These are phyloP conservation scores for Stachybotrys chlorohalonatus DNA, from an alignment of 2,329 filamentous ascomycete genomes.

Conservation along the genomic window DNA sequence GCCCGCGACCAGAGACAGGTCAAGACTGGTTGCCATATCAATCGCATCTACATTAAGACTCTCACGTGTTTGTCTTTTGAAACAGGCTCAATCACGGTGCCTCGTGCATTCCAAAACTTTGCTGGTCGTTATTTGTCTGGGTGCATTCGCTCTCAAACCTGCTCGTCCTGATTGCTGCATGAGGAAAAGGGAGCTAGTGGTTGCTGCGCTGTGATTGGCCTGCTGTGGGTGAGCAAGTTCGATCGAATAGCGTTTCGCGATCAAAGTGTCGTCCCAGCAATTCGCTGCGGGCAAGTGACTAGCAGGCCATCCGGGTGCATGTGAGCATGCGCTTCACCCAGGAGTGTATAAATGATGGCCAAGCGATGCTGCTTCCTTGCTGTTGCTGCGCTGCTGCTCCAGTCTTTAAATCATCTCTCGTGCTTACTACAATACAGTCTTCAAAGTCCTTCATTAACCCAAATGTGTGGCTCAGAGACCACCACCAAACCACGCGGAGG, in stretches of 20 bases:
- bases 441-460: slow-evolving; percentile 2
- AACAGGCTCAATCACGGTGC: not conserved
- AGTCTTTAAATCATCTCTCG: not conserved
- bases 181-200: slow-evolving; percentile 9
- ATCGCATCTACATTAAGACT: not conserved
- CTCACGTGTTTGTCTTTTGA: not conserved
- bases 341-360: not conserved
- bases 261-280: too few relatives aligned
- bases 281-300: too few relatives aligned
- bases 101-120: too few relatives aligned
- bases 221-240: slow-evolving; percentile 10
- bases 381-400: not conserved
- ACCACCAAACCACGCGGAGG: slow-evolving; percentile 32
- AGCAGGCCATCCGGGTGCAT: not conserved
- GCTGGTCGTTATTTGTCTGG: too few relatives aligned
- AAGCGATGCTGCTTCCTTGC: not conserved
- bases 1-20: not conserved
- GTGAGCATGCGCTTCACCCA: not conserved
- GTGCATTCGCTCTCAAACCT: slow-evolving; percentile 24
- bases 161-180: slow-evolving; percentile 20
- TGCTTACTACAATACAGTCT: not conserved
- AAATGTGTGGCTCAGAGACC: slow-evolving; percentile 36
- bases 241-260: too few relatives aligned
- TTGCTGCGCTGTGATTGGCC: slow-evolving; percentile 18
- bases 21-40: not conserved